Evolutionary conservation across 768 basidiomycete species (phyloP), one percentile per base, ranked within the genome.

Genomic region (Cubamyces sp.): DNA sequence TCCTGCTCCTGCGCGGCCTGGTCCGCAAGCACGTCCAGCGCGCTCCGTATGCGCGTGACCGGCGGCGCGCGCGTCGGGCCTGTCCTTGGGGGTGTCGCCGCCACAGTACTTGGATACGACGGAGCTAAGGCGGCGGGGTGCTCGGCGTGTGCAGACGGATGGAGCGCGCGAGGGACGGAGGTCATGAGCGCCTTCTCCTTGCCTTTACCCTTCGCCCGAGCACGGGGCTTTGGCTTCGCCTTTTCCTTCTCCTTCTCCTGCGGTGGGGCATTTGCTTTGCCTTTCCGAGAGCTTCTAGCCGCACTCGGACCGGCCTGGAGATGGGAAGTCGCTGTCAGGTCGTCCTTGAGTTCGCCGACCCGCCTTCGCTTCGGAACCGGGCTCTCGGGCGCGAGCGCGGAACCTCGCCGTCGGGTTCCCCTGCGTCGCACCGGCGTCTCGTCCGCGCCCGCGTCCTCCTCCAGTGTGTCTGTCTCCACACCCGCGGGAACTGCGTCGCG

Each of bases 11-110:
- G 69, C 18, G 86, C 86, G 3, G 90, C 87, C 70, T 90, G 87
- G 65, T 90, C 88, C 1, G 89, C 90, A 37, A 91, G 75, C 8
- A 91, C 87, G 67, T 91, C 88, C 68, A 91, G 74, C 7, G 86
- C 89, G 57, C 71, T 72, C 37, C 65, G 64, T 62, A 84, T 83
- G 62, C 74, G 76, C 48, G 80, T 73, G 50, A 69, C 56, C 43
- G 21, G 42, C 28, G 54, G 42, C 40, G 54, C 53, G n/a, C 30
- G 28, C 14, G 30, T 5, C 18, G 48, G 3, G 15, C 37, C 18
- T 15, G 5, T 9, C 3, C 23, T n/a, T 1, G 50, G 19, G 14
- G 54, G 25, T 19, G 40, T 25, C 11, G 57, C 21, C 12, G 42
- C 23, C 5, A 48, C 47, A 6, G 18, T 4, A 3, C 28, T 30